Conservation (phyloP, 1,139 yeast species). For the Yamadazyma sp. region DNA sequence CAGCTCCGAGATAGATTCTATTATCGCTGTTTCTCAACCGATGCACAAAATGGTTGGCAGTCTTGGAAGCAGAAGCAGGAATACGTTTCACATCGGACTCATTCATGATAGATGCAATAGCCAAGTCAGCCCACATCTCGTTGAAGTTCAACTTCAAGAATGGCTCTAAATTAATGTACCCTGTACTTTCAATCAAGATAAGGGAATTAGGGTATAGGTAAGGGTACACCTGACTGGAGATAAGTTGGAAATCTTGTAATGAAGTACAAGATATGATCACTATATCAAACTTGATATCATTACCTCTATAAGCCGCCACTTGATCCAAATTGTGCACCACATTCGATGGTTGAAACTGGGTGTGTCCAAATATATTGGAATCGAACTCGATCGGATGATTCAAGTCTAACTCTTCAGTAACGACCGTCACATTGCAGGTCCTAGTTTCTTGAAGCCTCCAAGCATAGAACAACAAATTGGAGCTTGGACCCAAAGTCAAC, state of each 20-base stretch:
- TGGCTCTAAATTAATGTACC: slow-evolving; percentile 70
- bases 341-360: slow-evolving; percentile 23
- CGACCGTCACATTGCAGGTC: slow-evolving; percentile 34
- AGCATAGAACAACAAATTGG: slow-evolving; percentile 50
- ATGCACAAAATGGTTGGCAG: slow-evolving; percentile 26
- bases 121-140: slow-evolving; percentile 26
- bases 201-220: slow-evolving; percentile 38
- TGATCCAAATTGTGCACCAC: slow-evolving; percentile 19
- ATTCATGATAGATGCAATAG: slow-evolving; percentile 61
- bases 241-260: slow-evolving; percentile 43
- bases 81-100: slow-evolving; percentile 59
- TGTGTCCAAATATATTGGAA: slow-evolving; percentile 21
- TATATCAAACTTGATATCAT: slow-evolving; percentile 29
- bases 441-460: slow-evolving; percentile 47
- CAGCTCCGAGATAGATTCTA: slow-evolving; percentile 42
- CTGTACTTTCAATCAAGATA: slow-evolving; percentile 65
- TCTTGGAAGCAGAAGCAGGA: slow-evolving; percentile 7
- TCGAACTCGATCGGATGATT: slow-evolving; percentile 18
- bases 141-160: slow-evolving; percentile 47
- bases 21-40: slow-evolving; percentile 32
- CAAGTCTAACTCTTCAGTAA: slow-evolving; percentile 22
- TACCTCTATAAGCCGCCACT: slow-evolving; percentile 13
- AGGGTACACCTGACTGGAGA: slow-evolving; percentile 28
- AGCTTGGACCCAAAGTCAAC: slow-evolving; percentile 40
- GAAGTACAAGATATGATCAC: slow-evolving; percentile 36